Percentiles rank a stretch among this genome's conserved stretches.
These are phyloP conservation scores for Glaciozyma antarctica DNA, from an alignment of 768 basidiomycete genomes.

Conservation along the genomic window DNA sequence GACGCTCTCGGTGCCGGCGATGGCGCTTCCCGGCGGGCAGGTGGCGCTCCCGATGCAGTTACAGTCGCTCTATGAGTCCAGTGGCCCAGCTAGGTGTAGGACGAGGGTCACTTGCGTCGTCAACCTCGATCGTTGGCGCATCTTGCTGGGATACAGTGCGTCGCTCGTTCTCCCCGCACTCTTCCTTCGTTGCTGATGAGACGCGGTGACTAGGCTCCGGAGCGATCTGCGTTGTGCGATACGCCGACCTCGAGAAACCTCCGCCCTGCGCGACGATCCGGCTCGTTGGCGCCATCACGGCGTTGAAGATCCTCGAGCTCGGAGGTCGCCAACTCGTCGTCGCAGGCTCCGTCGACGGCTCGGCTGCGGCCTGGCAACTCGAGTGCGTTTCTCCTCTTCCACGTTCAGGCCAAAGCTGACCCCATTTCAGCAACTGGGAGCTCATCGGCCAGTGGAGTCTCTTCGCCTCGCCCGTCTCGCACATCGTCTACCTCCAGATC, in stretches of 20 bases:
- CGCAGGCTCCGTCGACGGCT: slow-evolving; percentile 70
- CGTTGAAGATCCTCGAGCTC: slow-evolving; percentile 37
- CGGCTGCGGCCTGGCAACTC: slow-evolving; percentile 61
- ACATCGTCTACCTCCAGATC: slow-evolving; percentile 52
- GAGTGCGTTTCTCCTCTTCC: slow-evolving; percentile 43
- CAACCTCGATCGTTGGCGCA: slow-evolving; percentile 51
- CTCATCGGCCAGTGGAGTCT: slow-evolving; percentile 62
- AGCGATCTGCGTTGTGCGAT: background rate
- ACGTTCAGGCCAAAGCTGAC: background rate
- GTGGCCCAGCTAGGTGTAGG: slow-evolving; percentile 21
- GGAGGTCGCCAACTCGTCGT: slow-evolving; percentile 47
- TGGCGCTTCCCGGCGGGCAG: background rate
- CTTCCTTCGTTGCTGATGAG: background rate
- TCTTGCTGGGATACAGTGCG: slow-evolving; percentile 61
- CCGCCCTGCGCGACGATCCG: background rate
- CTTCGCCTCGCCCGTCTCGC: slow-evolving; percentile 57
- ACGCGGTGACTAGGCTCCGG: background rate
- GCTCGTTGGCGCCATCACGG: slow-evolving; percentile 17
- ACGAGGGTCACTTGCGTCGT: slow-evolving; percentile 43
- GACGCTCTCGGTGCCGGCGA: background rate
- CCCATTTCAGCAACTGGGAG: slow-evolving; percentile 49
- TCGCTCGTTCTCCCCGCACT: slow-evolving; percentile 2
- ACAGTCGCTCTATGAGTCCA: background rate
- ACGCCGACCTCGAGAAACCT: background rate
- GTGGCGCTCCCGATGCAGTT: background rate